These are phyloP conservation scores for Mallotus japonicus DNA, from an alignment of 441 rosid species.

Conservation along the genomic window DNA sequence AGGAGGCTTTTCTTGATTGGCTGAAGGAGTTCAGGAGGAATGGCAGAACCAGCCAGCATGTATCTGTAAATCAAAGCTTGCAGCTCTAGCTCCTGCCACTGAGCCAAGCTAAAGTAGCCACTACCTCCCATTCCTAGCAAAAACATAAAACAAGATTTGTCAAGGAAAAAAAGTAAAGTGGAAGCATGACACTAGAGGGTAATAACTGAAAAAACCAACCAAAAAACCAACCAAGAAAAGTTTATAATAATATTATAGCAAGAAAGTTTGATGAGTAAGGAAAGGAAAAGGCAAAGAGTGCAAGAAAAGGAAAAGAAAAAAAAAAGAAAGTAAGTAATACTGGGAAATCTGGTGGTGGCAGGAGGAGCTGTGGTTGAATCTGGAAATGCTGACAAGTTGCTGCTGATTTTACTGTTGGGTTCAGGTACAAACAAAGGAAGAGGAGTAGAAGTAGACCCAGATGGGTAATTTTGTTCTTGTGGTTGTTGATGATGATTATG, in stretches of 20 bases:
- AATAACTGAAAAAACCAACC: too few species aligned
- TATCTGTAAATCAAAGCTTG: conserved; percentile 92
- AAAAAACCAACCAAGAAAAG: conserved; percentile 3
- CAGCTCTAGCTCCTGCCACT: conserved; percentile 89
- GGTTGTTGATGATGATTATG: conserved; percentile 4
- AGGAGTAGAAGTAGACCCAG: conserved; percentile 40
- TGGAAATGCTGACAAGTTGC: conserved; percentile 52
- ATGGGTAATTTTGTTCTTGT: conserved; percentile 27
- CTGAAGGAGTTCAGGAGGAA: conserved; percentile 79
- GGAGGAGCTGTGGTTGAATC: conserved; percentile 34
- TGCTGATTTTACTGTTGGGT: conserved; percentile 42
- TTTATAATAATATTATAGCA: not conserved
- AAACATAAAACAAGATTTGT: not conserved
- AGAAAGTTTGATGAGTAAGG: not conserved
- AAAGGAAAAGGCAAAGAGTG: not conserved
- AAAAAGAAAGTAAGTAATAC: conserved; percentile 31
- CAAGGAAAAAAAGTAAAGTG: not conserved
- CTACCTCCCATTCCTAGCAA: conserved; percentile 54
- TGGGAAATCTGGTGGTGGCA: conserved; percentile 42
- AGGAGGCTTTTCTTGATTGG: conserved; percentile 77
- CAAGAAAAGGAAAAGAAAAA: conserved; percentile 12
- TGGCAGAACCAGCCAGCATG: conserved; percentile 74
- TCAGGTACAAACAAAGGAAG: conserved; percentile 66
- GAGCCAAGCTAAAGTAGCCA: conserved; percentile 67
- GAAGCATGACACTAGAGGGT: not conserved